These are phyloP conservation scores for Trichoderma semiorbis DNA, from an alignment of 2,329 filamentous ascomycete genomes.

Conservation along the genomic window DNA sequence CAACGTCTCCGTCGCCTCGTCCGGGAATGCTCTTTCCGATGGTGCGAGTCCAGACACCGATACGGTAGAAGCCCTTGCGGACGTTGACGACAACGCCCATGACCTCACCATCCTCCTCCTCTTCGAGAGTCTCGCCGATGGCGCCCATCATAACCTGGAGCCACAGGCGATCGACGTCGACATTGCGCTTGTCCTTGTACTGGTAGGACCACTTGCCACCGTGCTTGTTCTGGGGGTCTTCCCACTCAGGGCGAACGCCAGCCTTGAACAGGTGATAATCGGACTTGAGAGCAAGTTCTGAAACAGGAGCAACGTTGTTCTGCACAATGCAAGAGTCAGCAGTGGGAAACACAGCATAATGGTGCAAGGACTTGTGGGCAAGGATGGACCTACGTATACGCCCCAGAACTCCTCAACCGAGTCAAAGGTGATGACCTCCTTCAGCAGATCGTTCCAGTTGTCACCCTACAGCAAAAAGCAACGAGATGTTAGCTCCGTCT, in stretches of 20 bases:
- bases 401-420: slow-evolving; percentile 99
- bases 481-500: neutral
- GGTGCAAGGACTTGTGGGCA: neutral
- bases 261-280: slow-evolving; percentile 99
- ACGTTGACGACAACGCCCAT: slow-evolving; percentile 99
- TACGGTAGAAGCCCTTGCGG: slow-evolving; percentile 95
- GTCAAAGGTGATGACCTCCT: slow-evolving; percentile 98
- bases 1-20: slow-evolving; percentile 68
- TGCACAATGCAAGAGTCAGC: slow-evolving; percentile 36
- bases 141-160: slow-evolving; percentile 94
- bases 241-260: slow-evolving; percentile 96
- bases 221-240: slow-evolving; percentile 97
- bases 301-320: slow-evolving; percentile 98
- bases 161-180: slow-evolving; percentile 95
- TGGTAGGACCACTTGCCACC: slow-evolving; percentile 98
- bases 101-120: slow-evolving; percentile 90
- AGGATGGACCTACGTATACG: slow-evolving; percentile 73
- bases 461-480: slow-evolving; percentile 61
- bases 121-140: slow-evolving; percentile 96
- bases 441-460: slow-evolving; percentile 97
- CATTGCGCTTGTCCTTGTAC: slow-evolving; percentile 90
- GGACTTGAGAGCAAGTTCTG: slow-evolving; percentile 93
- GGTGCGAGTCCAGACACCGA: slow-evolving; percentile 95
- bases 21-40: slow-evolving; percentile 79
- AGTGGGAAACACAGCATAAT: neutral